A percentile compares a stretch with the other conserved stretches of the same genome.
phyloP scores from a whole-genome alignment of 2,329 filamentous ascomycete species.

The Fusarium sacchari region DNA sequence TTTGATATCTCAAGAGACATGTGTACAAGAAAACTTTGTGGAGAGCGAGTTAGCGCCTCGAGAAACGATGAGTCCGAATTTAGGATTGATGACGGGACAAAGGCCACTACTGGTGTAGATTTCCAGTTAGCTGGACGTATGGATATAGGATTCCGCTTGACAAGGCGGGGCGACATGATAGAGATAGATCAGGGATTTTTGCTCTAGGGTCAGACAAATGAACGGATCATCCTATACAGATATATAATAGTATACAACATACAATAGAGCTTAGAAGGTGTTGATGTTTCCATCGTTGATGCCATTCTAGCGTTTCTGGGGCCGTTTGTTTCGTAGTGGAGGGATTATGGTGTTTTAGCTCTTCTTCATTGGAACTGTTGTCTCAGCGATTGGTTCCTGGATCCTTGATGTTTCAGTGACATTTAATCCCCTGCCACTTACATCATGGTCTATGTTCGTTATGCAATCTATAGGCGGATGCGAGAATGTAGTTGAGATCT shows the following conservation, averaged over 20 bases:
- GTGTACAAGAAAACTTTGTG: conserved; percentile 39
- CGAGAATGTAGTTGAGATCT: neutral
- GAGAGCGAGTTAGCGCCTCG: conserved; percentile 31
- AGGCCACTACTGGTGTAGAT: conserved; percentile 33
- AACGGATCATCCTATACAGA: conserved; percentile 38
- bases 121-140: conserved; percentile 36
- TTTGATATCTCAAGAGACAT: conserved; percentile 40
- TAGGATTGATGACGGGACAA: conserved; percentile 42
- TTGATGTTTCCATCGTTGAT: conserved; percentile 7
- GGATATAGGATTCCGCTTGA: conserved; percentile 31
- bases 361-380: neutral
- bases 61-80: conserved; percentile 37
- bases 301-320: neutral
- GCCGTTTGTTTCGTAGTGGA: neutral
- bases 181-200: conserved; percentile 41
- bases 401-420: conserved; percentile 16
- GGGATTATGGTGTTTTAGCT: neutral
- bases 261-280: conserved; percentile 26
- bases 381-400: neutral
- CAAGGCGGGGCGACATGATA: conserved; percentile 34
- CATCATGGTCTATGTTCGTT: conserved; percentile 19
- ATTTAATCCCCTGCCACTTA: conserved; percentile 24
- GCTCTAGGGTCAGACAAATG: conserved; percentile 43
- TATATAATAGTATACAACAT: conserved; percentile 37
- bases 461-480: neutral